Percentiles rank a stretch among this genome's conserved stretches.
Conservation (phyloP, 768 basidiomycete genomes). For the Strobilomyces dryophilus region DNA sequence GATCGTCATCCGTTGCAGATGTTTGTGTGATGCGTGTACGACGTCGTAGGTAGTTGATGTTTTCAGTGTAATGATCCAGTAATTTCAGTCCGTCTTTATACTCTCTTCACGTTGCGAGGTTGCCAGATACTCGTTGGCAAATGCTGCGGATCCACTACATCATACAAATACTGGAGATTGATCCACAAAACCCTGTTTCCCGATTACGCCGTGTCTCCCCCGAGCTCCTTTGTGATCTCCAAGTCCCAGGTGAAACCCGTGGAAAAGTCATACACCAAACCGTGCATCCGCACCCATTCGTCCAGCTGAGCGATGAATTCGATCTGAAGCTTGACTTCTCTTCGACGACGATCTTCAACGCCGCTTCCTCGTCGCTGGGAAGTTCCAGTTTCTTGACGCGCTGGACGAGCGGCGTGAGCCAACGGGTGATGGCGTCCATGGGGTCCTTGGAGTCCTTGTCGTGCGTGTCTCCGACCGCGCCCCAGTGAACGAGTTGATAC, state of each 20-base stretch:
- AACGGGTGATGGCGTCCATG: conserved; percentile 55
- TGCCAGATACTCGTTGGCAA: not conserved
- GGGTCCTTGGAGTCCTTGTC: conserved; percentile 25
- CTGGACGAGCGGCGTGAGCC: conserved; percentile 65
- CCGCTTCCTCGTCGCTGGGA: conserved; percentile 25
- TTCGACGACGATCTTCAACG: conserved; percentile 35
- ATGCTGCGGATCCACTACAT: too few relatives aligned
- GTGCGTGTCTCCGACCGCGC: conserved; percentile 27
- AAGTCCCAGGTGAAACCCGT: conserved; percentile 58
- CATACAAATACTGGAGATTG: not conserved
- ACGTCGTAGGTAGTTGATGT: conserved; percentile 3
- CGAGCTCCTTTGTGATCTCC: conserved; percentile 35
- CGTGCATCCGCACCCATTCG: conserved; percentile 45
- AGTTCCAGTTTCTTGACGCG: conserved; percentile 42
- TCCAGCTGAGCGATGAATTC: not conserved
- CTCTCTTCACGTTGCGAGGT: not conserved
- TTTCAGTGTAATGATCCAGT: conserved; percentile 3
- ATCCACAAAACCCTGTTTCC: not conserved
- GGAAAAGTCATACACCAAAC: conserved; percentile 67
- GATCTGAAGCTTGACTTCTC: conserved; percentile 54
- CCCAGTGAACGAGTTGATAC: conserved; percentile 1
- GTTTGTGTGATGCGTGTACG: conserved; percentile 54
- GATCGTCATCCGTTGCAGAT: conserved; percentile 81
- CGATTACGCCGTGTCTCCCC: not conserved
- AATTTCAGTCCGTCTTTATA: not conserved